Conservation (phyloP, 805 yeast species). For the Zygosaccharomyces rouxii region DNA sequence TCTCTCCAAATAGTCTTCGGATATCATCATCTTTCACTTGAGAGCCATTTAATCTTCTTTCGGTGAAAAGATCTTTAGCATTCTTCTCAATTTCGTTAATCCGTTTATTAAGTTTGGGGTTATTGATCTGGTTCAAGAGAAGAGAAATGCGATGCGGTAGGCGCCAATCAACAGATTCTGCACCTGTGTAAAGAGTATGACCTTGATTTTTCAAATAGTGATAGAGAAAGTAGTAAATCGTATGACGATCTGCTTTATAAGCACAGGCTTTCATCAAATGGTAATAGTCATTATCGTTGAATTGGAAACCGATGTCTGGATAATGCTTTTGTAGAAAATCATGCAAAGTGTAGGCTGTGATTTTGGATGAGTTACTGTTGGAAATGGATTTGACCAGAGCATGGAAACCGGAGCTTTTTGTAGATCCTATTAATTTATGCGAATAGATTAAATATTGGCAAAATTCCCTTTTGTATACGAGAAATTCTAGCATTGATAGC, state of each 20-base stretch:
- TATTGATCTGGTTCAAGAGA: constrained; percentile 1
- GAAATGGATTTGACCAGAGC: constrained; percentile 14
- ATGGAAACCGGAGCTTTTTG: constrained; percentile 14
- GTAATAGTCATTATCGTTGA: constrained; percentile 17
- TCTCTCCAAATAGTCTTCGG: constrained; percentile 10
- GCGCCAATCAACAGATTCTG: constrained; percentile 6
- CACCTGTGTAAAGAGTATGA: constrained; percentile 2
- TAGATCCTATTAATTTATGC: constrained; percentile 7
- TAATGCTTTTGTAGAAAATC: constrained; percentile 9
- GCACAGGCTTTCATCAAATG: constrained; percentile 13
- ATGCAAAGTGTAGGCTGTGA: constrained; percentile 13
- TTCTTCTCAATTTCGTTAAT: constrained; percentile 6
- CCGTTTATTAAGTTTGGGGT: constrained; percentile 6
- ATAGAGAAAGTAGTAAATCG: constrained; percentile 12
- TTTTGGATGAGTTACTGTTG: constrained; percentile 13
- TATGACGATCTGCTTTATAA: constrained; percentile 8
- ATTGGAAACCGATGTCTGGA: constrained; percentile 4
- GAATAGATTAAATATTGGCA: constrained; percentile 11
- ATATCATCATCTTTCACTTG: constrained; percentile 2
- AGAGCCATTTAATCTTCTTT: neutral
- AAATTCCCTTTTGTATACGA: constrained; percentile 11
- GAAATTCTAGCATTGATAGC: constrained; percentile 13
- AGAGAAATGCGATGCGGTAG: constrained; percentile 10
- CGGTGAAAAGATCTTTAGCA: constrained; percentile 7
- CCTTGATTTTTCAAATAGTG: constrained; percentile 8